Conservation (phyloP, 768 basidiomycete species). For the Panaeolus cyanescens region DNA sequence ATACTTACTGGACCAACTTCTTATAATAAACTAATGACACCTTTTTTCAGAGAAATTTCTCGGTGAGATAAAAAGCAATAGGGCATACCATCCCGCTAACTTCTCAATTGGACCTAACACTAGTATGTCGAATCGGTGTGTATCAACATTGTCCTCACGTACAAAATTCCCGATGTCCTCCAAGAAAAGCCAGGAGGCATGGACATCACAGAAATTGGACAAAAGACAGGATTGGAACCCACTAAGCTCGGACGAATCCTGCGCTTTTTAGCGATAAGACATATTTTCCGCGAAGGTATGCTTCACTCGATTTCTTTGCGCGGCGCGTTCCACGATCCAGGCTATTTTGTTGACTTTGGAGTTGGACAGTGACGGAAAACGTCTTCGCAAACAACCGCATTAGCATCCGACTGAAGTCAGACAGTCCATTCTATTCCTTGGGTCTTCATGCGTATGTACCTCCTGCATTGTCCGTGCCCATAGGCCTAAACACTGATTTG, state of each 20-base stretch:
- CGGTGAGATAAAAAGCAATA: too few species aligned
- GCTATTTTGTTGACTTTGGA: background rate
- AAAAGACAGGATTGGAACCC: conserved; percentile 28
- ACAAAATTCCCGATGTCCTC: conserved; percentile 40
- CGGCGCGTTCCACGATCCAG: too few species aligned
- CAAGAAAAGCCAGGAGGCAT: conserved; percentile 35
- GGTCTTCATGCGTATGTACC: conserved; percentile 23
- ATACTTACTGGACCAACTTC: too few species aligned
- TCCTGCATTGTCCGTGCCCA: too few species aligned
- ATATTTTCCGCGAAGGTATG: conserved; percentile 38
- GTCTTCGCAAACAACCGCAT: conserved; percentile 45
- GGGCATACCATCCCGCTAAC: too few species aligned
- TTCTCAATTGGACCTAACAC: background rate
- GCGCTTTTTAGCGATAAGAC: conserved; percentile 31
- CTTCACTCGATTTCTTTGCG: background rate
- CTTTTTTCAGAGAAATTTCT: too few species aligned
- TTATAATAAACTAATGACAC: too few species aligned
- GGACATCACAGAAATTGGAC: conserved; percentile 31
- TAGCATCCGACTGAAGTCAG: conserved; percentile 30
- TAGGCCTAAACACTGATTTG: too few species aligned
- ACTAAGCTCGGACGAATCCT: conserved; percentile 38
- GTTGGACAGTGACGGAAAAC: conserved; percentile 30
- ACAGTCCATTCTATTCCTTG: conserved; percentile 22
- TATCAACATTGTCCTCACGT: conserved; percentile 30
- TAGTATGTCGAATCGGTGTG: conserved; percentile 32